A percentile compares a stretch with the other conserved stretches of the same genome.
Evolutionary conservation across 768 basidiomycete genomes (phyloP).

Genomic region (Botryobasidium botryosum): DNA sequence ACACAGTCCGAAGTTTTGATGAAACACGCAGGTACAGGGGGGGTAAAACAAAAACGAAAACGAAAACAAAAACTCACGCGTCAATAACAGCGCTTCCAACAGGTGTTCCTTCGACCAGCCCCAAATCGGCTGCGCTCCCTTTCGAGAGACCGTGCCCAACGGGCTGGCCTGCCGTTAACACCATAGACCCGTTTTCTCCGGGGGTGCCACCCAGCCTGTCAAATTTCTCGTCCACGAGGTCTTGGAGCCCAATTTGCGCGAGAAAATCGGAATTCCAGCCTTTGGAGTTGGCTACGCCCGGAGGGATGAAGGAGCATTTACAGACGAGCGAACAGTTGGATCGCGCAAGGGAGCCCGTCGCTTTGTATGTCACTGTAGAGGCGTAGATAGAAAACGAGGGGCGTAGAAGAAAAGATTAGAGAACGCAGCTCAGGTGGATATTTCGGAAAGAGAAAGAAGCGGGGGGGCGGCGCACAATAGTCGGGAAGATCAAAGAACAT

Average conservation of each 20-base stretch:
- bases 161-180: conserved; percentile 66
- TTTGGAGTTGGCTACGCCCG: conserved; percentile 27
- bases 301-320: conserved; percentile 87
- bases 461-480: conserved; percentile 27
- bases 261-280: conserved; percentile 92
- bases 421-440: background rate
- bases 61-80: conserved; percentile 36
- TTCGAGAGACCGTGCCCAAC: conserved; percentile 70
- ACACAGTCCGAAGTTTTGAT: no score
- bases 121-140: conserved; percentile 68
- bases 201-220: conserved; percentile 53
- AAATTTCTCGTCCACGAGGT: conserved; percentile 52
- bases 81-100: conserved; percentile 94
- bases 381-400: no score
- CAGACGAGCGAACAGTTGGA: conserved; percentile 91
- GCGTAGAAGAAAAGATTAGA: no score
- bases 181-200: conserved; percentile 31
- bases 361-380: conserved; percentile 62
- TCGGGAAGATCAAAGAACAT: conserved; percentile 91
- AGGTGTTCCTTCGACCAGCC: conserved; percentile 68
- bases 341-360: conserved; percentile 56
- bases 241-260: conserved; percentile 58
- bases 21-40: no score
- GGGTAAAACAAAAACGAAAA: no score
- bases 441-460: conserved; percentile 12